Evolutionary conservation across 2,329 filamentous ascomycete genomes (phyloP).

Genomic region (Cercospora zeina): DNA sequence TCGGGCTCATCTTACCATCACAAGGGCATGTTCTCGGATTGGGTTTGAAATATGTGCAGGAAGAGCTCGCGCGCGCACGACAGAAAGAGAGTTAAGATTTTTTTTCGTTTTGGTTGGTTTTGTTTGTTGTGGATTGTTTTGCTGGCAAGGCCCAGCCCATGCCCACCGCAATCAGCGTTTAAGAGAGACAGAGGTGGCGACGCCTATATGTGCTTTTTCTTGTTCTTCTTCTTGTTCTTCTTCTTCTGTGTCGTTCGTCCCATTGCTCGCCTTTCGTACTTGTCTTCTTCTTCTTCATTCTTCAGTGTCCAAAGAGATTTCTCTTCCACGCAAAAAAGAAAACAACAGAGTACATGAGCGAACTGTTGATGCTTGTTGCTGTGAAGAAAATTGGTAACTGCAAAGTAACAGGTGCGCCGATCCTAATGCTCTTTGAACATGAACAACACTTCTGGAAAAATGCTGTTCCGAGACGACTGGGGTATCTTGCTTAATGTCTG

Average conservation of each 20-base stretch:
- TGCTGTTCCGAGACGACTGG: slow-evolving; percentile 5
- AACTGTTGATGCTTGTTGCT: slow-evolving; percentile 4
- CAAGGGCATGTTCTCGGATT: slow-evolving; percentile 13
- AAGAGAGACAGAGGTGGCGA: background rate
- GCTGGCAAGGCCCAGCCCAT: background rate
- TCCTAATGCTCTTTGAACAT: slow-evolving; percentile 19
- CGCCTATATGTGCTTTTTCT: background rate
- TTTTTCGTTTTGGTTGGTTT: background rate
- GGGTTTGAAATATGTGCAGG: slow-evolving; percentile 4
- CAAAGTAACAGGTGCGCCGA: slow-evolving; percentile 19
- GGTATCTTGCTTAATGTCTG: slow-evolving; percentile 17
- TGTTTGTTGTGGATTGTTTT: background rate
- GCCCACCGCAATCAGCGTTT: background rate
- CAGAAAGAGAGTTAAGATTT: background rate
- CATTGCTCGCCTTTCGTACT: background rate
- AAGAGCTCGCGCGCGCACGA: background rate
- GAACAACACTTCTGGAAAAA: slow-evolving; percentile 2
- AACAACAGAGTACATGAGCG: background rate
- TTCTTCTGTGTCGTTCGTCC: background rate
- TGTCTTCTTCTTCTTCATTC: background rate
- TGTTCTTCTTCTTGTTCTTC: background rate
- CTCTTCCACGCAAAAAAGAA: slow-evolving; percentile 1
- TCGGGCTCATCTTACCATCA: slow-evolving; percentile 28
- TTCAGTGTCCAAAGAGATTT: slow-evolving; percentile 4
- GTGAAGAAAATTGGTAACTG: background rate